Base-by-base conservation (phyloP, 192 early-diverging fungal genomes). In the Coemansia sp. region DNA sequence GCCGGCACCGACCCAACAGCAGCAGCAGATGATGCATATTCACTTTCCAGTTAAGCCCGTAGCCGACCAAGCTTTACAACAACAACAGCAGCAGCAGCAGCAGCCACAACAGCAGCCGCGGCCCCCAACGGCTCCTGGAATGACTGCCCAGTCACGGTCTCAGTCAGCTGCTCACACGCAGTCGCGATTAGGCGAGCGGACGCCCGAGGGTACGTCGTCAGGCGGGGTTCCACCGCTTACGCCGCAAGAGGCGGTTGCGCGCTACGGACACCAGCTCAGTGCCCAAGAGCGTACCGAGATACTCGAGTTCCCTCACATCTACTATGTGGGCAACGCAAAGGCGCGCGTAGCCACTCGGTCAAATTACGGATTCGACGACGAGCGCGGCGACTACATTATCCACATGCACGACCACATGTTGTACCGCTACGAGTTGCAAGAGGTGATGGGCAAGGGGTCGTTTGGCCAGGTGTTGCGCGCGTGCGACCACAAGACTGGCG, bases 401-500 rank as follows among this genome's bases (percentile, higher is more conserved):
- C 87, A 92, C 27, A 85, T 82, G 44, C 90, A 94, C 66, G 97
- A 99, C 84, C 97, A 99, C 81, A 72, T 97, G 44, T 62, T 88
- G 36, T 99, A 94, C 80, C 89, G 97, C 8, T 99, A 97, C 80
- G 97, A 99, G 77, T 84, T 99, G 27, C 62, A 96, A 48, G 91
- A 92, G 19, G 84, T 93, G 57, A 79, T 99, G 42, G 97, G 97
- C 61, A 96, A 98, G 75, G 94, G 93, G 12, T 91, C 93, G 9
- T 99, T 99, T 78, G 97, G 97, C 14, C 95, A 98, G 67, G 96
- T 98, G 8, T 85, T 95, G 67, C 94, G 94, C 63, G 95, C 94
- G 67, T 90, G 88, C 64, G 97, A 99, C 80, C 97, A 99, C 84
- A 95, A 94, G 69, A 88, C 90, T 1, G 94, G 92, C 41, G 84